A percentile compares a stretch with the other conserved stretches of the same genome.
Conservation (phyloP, 2,329 filamentous ascomycete species). For the Sporothrix humicola region DNA sequence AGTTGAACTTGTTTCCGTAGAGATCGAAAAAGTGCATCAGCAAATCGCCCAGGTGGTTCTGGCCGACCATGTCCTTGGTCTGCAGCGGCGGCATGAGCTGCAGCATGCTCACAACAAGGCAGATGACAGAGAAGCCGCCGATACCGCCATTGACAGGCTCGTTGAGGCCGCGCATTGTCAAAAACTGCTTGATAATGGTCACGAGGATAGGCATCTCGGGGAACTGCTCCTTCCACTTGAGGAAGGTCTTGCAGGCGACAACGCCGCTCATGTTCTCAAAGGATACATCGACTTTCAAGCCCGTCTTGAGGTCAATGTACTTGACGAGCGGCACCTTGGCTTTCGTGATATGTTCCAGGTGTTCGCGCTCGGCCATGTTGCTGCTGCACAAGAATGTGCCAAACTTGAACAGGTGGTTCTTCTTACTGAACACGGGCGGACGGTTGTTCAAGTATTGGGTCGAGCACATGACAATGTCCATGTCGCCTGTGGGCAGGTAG, state of each 20-base stretch:
- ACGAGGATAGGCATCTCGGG: conserved; percentile 87
- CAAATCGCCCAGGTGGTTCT: conserved; percentile 76
- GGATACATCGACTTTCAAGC: conserved; percentile 86
- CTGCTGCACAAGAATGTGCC: conserved; percentile 61
- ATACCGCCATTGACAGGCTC: conserved; percentile 91
- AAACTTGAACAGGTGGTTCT: conserved; percentile 66
- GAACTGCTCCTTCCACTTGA: conserved; percentile 76
- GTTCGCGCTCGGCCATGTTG: conserved; percentile 61
- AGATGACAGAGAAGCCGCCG: conserved; percentile 92
- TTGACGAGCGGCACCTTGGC: conserved; percentile 94
- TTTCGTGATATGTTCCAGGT: conserved; percentile 70
- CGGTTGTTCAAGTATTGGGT: conserved; percentile 61
- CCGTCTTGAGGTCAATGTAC: conserved; percentile 78
- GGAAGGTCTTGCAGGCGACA: conserved; percentile 78
- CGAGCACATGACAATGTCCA: conserved; percentile 86
- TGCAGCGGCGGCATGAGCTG: conserved; percentile 77
- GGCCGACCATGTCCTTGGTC: conserved; percentile 61
- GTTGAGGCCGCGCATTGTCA: conserved; percentile 87
- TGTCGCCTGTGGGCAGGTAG: conserved; percentile 76
- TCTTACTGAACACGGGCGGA: conserved; percentile 56
- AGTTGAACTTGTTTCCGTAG: conserved; percentile 84
- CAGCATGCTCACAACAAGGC: conserved; percentile 86
- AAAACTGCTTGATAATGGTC: conserved; percentile 87
- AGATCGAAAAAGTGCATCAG: conserved; percentile 88
- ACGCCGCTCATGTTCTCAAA: conserved; percentile 91